Evolutionary conservation across 2,329 filamentous ascomycete species (phyloP), one percentile per base, ranked within the genome.

Genomic region (Botrytis aclada): DNA sequence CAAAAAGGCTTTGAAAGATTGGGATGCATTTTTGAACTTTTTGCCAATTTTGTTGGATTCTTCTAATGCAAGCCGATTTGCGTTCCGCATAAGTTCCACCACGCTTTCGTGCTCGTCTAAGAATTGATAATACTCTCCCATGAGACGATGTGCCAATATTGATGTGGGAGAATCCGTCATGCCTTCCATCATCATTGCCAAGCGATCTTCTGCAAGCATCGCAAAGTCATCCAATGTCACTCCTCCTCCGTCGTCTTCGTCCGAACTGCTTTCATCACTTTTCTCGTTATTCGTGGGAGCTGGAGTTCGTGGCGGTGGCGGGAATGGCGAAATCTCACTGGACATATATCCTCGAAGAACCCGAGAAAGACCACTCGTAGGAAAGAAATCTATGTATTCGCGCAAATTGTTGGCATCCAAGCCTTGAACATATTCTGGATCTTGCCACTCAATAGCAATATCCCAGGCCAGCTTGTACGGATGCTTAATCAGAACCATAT

Each of bases 401-500:
- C 91, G 87, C 37, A 99, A 84, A n/a, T 95, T 85, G 61, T 88
- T 89, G 61, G 89, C 87, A 79, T 98, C 95, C 85, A 94, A 92
- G 39, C 93, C 88, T n/a, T 87, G 84, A 65, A 96, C 87, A 64
- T 88, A 88, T 77, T 93, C 90, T 60, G 89, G 84, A 81, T 98
- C 95, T 77, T 92, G 88, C 93, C 95, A 98, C 80, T 98, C 93
- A 73, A 99, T 86, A 43, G 92, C 88, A 74, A 98, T 91, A 78
- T 94, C 92, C 97, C 97, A 99, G 0, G 96, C 96, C 25, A 97
- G 86, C 75, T 91, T 89, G 82, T 92, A 97, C 0, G 94, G 93
- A 78, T 98, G 94, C 78, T 95, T 95, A 81, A 99, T 96, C 74
- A 97, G 93, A 74, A 99, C 95, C 93, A 99, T 97, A 74, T 95